phyloP scores from a whole-genome alignment of 805 yeast species.

The Ogataea nitratoaversa region DNA sequence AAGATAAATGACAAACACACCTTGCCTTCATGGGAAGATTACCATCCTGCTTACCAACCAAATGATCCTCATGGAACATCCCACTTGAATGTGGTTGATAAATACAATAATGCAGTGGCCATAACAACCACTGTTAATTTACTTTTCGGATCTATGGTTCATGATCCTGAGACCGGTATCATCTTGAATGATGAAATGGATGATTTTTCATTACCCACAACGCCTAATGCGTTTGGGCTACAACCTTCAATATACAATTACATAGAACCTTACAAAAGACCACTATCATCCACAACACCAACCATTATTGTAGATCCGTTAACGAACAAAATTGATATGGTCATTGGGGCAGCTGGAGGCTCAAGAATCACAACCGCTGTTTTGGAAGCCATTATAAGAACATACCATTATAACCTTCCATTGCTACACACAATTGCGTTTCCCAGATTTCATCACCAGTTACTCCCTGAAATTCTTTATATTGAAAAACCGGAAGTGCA shows the following conservation, averaged over 20 bases:
- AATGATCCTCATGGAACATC: conserved; percentile 89
- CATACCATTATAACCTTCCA: conserved; percentile 52
- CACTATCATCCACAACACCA: conserved; percentile 81
- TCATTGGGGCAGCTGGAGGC: conserved; percentile 94
- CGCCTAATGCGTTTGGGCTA: conserved; percentile 72
- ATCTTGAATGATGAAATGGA: conserved; percentile 91
- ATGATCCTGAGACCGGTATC: conserved; percentile 78
- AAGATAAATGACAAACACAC: conserved; percentile 59
- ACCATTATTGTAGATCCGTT: conserved; percentile 49
- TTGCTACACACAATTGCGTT: conserved; percentile 66
- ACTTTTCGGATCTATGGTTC: conserved; percentile 76
- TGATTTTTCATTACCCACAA: conserved; percentile 75
- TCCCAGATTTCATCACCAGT: conserved; percentile 88
- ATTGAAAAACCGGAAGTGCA: conserved; percentile 52
- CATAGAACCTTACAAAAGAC: conserved; percentile 72
- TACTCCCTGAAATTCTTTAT: conserved; percentile 64
- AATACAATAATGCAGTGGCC: conserved; percentile 69
- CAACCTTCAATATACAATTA: conserved; percentile 79
- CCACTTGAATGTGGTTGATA: conserved; percentile 78
- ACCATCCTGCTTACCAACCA: conserved; percentile 73
- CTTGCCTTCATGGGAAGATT: conserved; percentile 59
- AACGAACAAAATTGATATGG: conserved; percentile 50
- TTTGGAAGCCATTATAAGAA: conserved; percentile 72
- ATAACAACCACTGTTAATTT: conserved; percentile 88
- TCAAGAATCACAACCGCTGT: conserved; percentile 80